Evolutionary conservation across 352 stramenopile genomes (phyloP).

Genomic region (Pythium aphanidermatum): DNA sequence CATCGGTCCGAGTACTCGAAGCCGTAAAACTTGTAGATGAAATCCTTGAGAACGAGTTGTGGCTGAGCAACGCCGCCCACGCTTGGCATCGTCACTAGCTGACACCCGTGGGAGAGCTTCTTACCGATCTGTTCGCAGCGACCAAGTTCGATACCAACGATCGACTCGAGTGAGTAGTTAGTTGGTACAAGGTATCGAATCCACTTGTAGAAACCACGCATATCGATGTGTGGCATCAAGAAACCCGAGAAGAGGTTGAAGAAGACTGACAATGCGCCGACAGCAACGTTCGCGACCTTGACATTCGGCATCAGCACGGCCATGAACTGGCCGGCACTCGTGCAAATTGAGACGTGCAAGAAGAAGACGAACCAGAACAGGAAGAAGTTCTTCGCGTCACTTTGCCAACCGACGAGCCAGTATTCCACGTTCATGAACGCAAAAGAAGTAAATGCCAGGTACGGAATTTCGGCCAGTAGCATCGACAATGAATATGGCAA

Average conservation of each 20-base stretch:
- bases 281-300: conserved; percentile 73
- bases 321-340: conserved; percentile 73
- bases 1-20: conserved; percentile 40
- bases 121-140: conserved; percentile 22
- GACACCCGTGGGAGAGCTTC: conserved; percentile 15
- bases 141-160: conserved; percentile 34
- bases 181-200: conserved; percentile 59
- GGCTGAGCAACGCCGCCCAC: too few relatives aligned
- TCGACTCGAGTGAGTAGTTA: conserved; percentile 38
- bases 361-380: conserved; percentile 56
- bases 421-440: conserved; percentile 59
- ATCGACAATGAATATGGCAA: conserved; percentile 62
- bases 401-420: conserved; percentile 52
- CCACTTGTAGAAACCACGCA: conserved; percentile 64
- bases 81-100: too few relatives aligned
- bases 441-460: conserved; percentile 41
- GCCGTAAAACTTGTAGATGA: conserved; percentile 43
- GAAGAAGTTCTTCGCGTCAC: conserved; percentile 28
- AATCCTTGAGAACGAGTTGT: too few relatives aligned
- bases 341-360: conserved; percentile 33
- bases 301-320: conserved; percentile 58
- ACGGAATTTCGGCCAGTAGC: conserved; percentile 54
- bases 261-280: conserved; percentile 56
- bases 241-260: conserved; percentile 67
- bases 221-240: conserved; percentile 39